Evolutionary conservation across 805 yeast genomes (phyloP), one percentile per base, ranked within the genome.

Genomic region (Wickerhamomyces mucosus): DNA sequence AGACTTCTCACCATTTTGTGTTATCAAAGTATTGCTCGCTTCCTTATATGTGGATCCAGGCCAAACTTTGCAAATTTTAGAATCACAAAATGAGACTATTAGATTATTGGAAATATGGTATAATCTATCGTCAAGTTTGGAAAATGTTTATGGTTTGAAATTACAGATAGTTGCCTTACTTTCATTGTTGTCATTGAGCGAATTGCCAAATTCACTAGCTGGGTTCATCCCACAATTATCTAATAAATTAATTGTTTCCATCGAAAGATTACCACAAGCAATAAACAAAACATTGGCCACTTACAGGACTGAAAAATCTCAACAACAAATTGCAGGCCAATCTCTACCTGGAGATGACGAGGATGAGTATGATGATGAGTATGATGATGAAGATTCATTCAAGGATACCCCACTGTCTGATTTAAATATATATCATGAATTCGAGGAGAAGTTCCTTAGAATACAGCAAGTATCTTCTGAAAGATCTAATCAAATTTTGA

Each of bases 351-450:
- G n/a, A n/a, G n/a, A n/a, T 15, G 8, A n/a, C n/a, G n/a, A n/a
- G n/a, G 36, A 21, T 1, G 38, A 30, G 5, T 32, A 30, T 6
- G 32, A 10, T 21, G 34, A 29, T 22, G 33, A 21, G 15, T 63
- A 59, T 22, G 64, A 58, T 26, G 75, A 77, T 33, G 95, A 85
- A 46, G 95, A 79, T 48, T 75, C 92, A 11, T 68, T 80, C 53
- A 74, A 78, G 35, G 80, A 75, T 41, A 78, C 94, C 1, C 83
- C 92, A 7, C 63, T 89, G 36, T 96, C 88, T 53, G 62, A 67
- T 26, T 55, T 85, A 27, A 81, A 86, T 50, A 75, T 78, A 5
- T 83, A 75, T 58, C 59, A 64, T 27, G 75, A 72, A 5, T 75
- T 86, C 53, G 70, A 72, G 34, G 63, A 65, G n/a, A 67, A 68